Evolutionary conservation across 1,284 basidiomycete genomes (phyloP), one percentile per base, ranked within the genome.

Genomic region (Boletellus deceptivus): DNA sequence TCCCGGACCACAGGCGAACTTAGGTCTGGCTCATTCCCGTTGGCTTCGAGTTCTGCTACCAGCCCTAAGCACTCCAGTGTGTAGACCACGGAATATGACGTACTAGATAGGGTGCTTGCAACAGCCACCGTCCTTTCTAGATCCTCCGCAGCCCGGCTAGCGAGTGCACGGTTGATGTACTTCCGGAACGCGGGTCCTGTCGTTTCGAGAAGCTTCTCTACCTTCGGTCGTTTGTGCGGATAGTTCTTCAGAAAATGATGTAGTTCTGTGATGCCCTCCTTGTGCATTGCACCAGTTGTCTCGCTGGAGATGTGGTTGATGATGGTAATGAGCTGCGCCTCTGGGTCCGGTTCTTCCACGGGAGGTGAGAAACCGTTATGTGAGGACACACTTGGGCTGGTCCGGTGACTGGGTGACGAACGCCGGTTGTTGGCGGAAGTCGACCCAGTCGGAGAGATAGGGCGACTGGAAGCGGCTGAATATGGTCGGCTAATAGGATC

Each of bases 181-280:
- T 91, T 91, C 49, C 86, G 78, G 73, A 92, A 92, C 2, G 86
- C 86, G 24, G 89, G 79, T 2, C 89, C 89, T 2, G 90, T 91
- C 3, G 85, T 82, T 62, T 92, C 88, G 6, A 93, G 74, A 72
- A 93, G 79, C 63, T 90, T 86, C 59, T 94, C 91, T 16, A 98
- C 91, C 52, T 88, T 86, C 5, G 81, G 75, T 62, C 86, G 83
- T 67, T 95, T 94, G 58, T 93, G 88, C 0, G 95, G 96, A 64
- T 98, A 85, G 27, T 85, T 84, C 70, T 96, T 96, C 61, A 97
- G 74, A 75, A 95, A 98, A 41, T 94, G 87, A 66, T 98, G 93
- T 37, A 99, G 74, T 59, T 95, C 93, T n/a, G 92, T 94, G 52
- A 99, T 95, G 5, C 93, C 93, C 71, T 94, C 86, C 67, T 89